phyloP scores from a whole-genome alignment of 2,329 filamentous ascomycete genomes.

The Penicillium sp. region DNA sequence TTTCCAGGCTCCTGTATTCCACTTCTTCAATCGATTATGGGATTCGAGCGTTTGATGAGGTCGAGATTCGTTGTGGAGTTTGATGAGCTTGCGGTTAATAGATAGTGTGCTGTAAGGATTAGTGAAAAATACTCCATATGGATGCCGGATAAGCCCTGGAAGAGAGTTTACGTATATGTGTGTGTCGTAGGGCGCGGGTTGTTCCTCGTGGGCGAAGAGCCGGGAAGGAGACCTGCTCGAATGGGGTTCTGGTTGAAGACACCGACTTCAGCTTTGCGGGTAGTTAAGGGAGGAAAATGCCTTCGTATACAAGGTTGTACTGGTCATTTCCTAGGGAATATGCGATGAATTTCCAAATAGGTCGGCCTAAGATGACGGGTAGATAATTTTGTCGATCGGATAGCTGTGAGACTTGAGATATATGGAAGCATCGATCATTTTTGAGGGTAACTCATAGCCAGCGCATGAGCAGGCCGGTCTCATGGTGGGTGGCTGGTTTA shows the following conservation, averaged over 20 bases:
- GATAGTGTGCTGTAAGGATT: not conserved
- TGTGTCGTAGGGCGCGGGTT: too few species aligned
- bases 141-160: not conserved
- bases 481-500: not conserved
- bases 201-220: not conserved
- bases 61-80: not conserved
- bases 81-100: not conserved
- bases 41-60: not conserved
- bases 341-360: not conserved
- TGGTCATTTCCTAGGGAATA: not conserved
- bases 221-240: not conserved
- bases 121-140: not conserved
- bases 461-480: not conserved
- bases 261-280: not conserved
- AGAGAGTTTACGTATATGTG: not conserved
- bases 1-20: not conserved
- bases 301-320: not conserved
- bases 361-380: not conserved
- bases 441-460: not conserved
- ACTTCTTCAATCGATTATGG: not conserved
- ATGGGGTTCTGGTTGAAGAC: not conserved
- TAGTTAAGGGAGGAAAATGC: not conserved
- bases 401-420: not conserved
- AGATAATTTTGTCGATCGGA: not conserved
- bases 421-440: not conserved